A percentile compares a stretch with the other conserved stretches of the same genome.
Evolutionary conservation across 768 basidiomycete species (phyloP).

Genomic region (Gyrodon lividus): DNA sequence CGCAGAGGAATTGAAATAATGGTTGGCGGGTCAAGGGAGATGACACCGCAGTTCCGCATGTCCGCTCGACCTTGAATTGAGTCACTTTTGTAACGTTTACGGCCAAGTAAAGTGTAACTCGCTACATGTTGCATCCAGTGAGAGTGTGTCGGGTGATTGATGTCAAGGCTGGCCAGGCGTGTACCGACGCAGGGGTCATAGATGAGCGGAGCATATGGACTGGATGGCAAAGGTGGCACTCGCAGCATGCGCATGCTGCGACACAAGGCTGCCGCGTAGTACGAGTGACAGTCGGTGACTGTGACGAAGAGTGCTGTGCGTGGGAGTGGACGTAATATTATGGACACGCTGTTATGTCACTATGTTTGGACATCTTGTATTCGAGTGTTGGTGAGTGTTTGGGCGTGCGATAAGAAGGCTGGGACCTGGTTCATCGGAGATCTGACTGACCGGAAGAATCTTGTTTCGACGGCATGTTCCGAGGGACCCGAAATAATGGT

Average conservation of each 20-base stretch:
- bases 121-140: not conserved
- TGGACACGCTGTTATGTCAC: slow-evolving; percentile 33
- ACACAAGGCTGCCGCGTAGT: slow-evolving; percentile 1
- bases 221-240: not conserved
- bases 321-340: slow-evolving; percentile 30
- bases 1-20: not conserved
- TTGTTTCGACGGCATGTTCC: slow-evolving; percentile 32
- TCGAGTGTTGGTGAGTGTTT: slow-evolving; percentile 11
- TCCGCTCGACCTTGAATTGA: not conserved
- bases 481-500: slow-evolving; percentile 30
- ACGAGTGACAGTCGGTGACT: slow-evolving; percentile 13
- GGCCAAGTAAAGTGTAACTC: not conserved
- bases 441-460: slow-evolving; percentile 20
- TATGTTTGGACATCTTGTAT: slow-evolving; percentile 16
- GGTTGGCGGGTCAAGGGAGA: slow-evolving; percentile 5
- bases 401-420: slow-evolving; percentile 14
- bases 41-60: slow-evolving; percentile 15
- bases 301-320: slow-evolving; percentile 26
- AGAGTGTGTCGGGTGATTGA: not conserved
- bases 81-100: not conserved
- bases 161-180: not conserved
- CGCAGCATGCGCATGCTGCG: not conserved
- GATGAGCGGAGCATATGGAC: too few species aligned
- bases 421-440: slow-evolving; percentile 25
- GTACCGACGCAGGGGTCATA: not conserved